Conservation (phyloP, 805 yeast species). For the Maudiozyma pseudohumilis region DNA sequence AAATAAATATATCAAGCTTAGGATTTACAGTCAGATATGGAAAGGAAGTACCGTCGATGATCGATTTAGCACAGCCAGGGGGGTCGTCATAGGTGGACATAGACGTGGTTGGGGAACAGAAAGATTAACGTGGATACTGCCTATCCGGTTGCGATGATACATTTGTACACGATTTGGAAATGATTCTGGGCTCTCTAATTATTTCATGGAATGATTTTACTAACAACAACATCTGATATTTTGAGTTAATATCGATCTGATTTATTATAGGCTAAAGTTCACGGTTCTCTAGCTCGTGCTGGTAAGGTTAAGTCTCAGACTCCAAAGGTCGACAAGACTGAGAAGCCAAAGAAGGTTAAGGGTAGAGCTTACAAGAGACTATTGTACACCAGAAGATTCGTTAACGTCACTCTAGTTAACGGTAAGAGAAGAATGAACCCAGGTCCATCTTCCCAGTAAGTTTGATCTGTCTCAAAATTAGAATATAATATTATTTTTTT, state of each 20-base stretch:
- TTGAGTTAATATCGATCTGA: slow-evolving; percentile 5
- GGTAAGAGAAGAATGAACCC: slow-evolving; percentile 96
- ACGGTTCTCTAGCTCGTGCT: slow-evolving; percentile 99
- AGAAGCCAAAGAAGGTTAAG: slow-evolving; percentile 93
- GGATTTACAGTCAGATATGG: too few species aligned
- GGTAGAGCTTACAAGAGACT: slow-evolving; percentile 99
- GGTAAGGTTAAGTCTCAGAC: slow-evolving; percentile 99
- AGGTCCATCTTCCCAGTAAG: slow-evolving; percentile 36
- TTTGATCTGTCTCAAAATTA: slow-evolving; percentile 1
- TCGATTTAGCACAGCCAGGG: too few species aligned
- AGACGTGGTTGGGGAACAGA: too few species aligned
- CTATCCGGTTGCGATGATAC: too few species aligned
- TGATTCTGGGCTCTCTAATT: too few species aligned
- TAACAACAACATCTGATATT: slow-evolving; percentile 3
- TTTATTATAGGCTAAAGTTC: slow-evolving; percentile 89
- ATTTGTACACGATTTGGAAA: too few species aligned
- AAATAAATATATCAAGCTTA: too few species aligned
- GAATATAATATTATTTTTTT: neutral
- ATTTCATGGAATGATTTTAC: slow-evolving; percentile 1
- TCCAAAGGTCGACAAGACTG: slow-evolving; percentile 98
- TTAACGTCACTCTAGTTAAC: slow-evolving; percentile 93
- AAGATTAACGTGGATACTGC: too few species aligned
- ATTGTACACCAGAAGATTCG: slow-evolving; percentile 98
- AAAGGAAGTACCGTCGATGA: too few species aligned
- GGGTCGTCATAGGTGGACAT: too few species aligned